Evolutionary conservation across 441 rosid genomes (phyloP).

Genomic region (Erodium moschatum): DNA sequence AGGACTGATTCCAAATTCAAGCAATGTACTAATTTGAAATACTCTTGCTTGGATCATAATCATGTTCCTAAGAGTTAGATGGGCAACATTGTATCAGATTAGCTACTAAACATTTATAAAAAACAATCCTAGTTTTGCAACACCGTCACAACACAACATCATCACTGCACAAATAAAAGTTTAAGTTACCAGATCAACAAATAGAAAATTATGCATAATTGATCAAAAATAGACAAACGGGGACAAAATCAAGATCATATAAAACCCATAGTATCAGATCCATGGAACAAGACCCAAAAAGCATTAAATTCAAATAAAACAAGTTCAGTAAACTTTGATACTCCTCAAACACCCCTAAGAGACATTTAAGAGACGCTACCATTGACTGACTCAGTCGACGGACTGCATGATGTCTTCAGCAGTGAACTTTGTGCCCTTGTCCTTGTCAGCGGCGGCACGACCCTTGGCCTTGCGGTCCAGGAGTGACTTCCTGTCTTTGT

Average conservation of each 20-base stretch:
- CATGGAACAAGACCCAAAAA: neutral
- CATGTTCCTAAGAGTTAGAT: neutral
- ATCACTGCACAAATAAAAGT: neutral
- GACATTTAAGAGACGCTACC: neutral
- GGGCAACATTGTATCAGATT: neutral
- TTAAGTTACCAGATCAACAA: neutral
- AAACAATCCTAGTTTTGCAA: neutral
- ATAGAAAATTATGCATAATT: neutral
- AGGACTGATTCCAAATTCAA: neutral
- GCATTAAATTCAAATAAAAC: neutral
- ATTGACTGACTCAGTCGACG: slow-evolving; percentile 36
- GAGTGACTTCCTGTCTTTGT: slow-evolving; percentile 64
- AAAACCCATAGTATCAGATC: neutral
- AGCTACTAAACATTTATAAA: neutral
- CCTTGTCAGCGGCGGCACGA: slow-evolving; percentile 65
- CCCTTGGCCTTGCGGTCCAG: slow-evolving; percentile 77
- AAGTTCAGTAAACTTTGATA: neutral
- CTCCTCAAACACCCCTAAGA: slow-evolving; percentile 2
- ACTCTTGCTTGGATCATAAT: neutral
- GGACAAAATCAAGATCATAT: neutral
- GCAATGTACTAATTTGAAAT: neutral
- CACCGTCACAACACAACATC: neutral
- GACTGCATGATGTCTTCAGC: slow-evolving; percentile 74
- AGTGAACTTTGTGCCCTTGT: slow-evolving; percentile 71
- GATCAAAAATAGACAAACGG: neutral